Percentiles rank a stretch among this genome's conserved stretches.
These are phyloP conservation scores for Myxozyma neglecta DNA, from an alignment of 805 yeast genomes.

Conservation along the genomic window DNA sequence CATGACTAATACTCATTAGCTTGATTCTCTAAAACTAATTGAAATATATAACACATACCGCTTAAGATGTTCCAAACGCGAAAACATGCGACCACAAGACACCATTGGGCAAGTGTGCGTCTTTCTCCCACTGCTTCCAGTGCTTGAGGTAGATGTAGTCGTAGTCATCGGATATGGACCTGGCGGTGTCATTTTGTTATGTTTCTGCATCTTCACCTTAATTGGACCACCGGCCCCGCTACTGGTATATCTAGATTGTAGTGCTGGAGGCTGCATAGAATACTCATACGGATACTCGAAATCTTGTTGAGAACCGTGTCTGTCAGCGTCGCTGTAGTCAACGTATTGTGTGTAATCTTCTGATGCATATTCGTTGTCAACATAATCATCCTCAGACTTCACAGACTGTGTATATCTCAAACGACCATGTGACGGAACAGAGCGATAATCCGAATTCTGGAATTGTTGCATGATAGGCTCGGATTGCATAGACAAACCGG, in stretches of 20 bases:
- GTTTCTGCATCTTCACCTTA: background rate
- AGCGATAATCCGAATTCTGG: background rate
- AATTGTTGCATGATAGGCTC: background rate
- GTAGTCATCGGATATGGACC: conserved; percentile 6
- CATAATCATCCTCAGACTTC: conserved; percentile 12
- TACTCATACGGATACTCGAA: conserved; percentile 3
- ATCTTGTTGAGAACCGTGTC: background rate
- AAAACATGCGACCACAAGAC: conserved; percentile 30
- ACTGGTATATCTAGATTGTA: background rate
- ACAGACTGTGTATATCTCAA: background rate
- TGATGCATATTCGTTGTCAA: conserved; percentile 7
- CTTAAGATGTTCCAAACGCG: conserved; percentile 29
- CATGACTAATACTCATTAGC: conserved; percentile 10
- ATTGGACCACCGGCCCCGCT: background rate
- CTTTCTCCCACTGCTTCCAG: conserved; percentile 20
- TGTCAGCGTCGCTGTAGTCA: conserved; percentile 4
- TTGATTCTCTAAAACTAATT: background rate
- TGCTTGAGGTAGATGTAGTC: conserved; percentile 4
- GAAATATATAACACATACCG: conserved; percentile 5
- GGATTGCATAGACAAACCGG: background rate
- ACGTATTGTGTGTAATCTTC: conserved; percentile 17
- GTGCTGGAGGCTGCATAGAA: background rate
- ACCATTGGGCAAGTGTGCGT: conserved; percentile 29
- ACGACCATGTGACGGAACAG: background rate
- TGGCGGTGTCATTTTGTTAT: background rate